A percentile compares a stretch with the other conserved stretches of the same genome.
phyloP scores from a whole-genome alignment of 1,139 yeast species.

The Pichia sp. region DNA sequence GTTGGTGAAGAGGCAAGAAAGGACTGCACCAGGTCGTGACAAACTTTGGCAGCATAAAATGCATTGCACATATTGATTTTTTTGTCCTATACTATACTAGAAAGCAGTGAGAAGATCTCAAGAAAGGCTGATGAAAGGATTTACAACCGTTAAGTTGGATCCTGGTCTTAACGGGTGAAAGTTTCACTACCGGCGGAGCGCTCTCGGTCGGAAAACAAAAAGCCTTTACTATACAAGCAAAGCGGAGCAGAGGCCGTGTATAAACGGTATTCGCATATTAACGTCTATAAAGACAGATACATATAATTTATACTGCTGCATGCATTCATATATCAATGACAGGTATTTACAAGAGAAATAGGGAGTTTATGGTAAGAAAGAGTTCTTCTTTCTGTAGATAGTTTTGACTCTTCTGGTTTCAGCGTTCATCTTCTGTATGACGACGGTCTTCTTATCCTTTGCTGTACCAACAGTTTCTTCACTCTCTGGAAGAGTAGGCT shows the following conservation, averaged over 20 bases:
- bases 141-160: no score
- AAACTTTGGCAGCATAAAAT: conserved; percentile 5
- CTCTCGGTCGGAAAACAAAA: background rate
- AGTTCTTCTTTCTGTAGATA: conserved; percentile 35
- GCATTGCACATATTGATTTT: background rate
- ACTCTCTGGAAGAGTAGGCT: conserved; percentile 37
- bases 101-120: no score
- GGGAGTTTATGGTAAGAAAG: conserved; percentile 27
- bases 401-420: conserved; percentile 41
- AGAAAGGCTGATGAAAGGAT: no score
- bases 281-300: background rate
- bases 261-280: background rate
- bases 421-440: conserved; percentile 48
- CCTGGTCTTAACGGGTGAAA: background rate
- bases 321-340: background rate
- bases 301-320: background rate
- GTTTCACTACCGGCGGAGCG: background rate
- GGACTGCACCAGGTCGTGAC: conserved; percentile 1
- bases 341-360: background rate
- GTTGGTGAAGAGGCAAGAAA: conserved; percentile 1
- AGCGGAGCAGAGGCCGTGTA: background rate
- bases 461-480: conserved; percentile 25
- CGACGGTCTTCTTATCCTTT: conserved; percentile 34
- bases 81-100: no score
- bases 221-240: background rate